Conservation (phyloP, 2,329 filamentous ascomycete species). For the Pseudogymnoascus sp. region DNA sequence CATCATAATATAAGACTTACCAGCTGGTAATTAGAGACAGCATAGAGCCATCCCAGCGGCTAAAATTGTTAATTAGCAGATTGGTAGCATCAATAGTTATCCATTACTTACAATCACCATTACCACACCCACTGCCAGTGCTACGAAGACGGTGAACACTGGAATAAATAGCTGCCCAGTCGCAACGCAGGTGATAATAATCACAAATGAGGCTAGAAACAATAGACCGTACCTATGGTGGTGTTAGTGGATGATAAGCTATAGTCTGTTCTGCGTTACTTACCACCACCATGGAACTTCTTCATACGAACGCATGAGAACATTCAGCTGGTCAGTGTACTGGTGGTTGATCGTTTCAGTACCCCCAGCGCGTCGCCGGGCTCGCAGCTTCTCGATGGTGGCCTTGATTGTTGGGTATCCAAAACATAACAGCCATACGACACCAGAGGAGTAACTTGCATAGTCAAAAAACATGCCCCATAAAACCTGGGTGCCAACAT, state of each 20-base stretch:
- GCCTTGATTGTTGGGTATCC: conserved; percentile 41
- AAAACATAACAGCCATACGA: conserved; percentile 52
- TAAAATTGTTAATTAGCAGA: neutral
- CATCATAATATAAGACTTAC: neutral
- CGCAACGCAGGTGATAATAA: conserved; percentile 44
- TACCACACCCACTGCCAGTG: conserved; percentile 44
- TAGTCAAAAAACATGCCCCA: conserved; percentile 56
- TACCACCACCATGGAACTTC: conserved; percentile 56
- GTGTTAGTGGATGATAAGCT: neutral
- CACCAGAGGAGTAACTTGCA: conserved; percentile 48
- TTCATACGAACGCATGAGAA: conserved; percentile 48
- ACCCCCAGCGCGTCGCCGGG: conserved; percentile 27
- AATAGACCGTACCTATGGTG: conserved; percentile 28
- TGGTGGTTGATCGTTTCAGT: conserved; percentile 42
- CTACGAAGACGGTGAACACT: conserved; percentile 52
- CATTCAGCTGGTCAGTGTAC: conserved; percentile 51
- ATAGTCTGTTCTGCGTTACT: neutral
- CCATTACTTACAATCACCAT: conserved; percentile 37
- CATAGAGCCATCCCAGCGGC: conserved; percentile 52
- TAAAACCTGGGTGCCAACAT: conserved; percentile 48
- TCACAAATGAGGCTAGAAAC: conserved; percentile 41
- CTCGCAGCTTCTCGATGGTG: conserved; percentile 38
- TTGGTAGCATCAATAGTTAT: neutral
- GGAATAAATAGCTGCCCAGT: conserved; percentile 49
- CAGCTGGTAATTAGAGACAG: conserved; percentile 48